Percentiles rank a stretch among this genome's conserved stretches.
These are phyloP conservation scores for Pyrenochaeta sp. DNA, from an alignment of 2,329 filamentous ascomycete genomes.

Conservation along the genomic window DNA sequence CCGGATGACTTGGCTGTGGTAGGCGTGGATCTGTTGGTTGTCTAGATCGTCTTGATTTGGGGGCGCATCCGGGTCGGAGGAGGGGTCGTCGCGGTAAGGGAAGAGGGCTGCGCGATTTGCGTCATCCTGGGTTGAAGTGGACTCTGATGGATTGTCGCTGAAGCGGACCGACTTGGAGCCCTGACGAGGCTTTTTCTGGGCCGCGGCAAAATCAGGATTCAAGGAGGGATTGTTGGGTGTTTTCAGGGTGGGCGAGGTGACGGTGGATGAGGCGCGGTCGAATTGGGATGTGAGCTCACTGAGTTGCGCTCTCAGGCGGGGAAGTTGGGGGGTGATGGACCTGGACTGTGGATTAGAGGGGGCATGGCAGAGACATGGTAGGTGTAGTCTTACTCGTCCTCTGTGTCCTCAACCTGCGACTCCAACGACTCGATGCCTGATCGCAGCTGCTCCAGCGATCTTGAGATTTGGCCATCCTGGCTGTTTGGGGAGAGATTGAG, in stretches of 20 bases:
- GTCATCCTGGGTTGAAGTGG: constrained; percentile 55
- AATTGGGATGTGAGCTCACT: constrained; percentile 82
- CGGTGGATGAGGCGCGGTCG: constrained; percentile 63
- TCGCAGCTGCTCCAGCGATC: constrained; percentile 85
- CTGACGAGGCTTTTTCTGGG: constrained; percentile 45
- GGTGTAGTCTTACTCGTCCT: constrained; percentile 60
- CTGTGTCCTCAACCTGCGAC: constrained; percentile 66
- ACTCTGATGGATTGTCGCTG: constrained; percentile 65
- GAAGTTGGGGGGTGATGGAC: constrained; percentile 64
- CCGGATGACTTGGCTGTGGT: constrained; percentile 81
- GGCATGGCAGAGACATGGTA: not conserved
- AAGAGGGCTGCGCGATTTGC: constrained; percentile 66
- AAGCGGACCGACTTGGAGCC: constrained; percentile 83
- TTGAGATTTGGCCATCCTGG: constrained; percentile 87
- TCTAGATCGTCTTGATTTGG: constrained; percentile 67
- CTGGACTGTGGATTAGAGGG: constrained; percentile 18
- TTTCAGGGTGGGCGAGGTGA: constrained; percentile 49
- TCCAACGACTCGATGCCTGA: constrained; percentile 79
- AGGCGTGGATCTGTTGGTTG: constrained; percentile 87
- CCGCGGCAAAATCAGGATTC: constrained; percentile 47
- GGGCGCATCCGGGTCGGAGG: constrained; percentile 45
- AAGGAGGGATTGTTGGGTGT: constrained; percentile 55
- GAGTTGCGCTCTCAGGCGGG: constrained; percentile 76
- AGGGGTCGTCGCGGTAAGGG: constrained; percentile 76
- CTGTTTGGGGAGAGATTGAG: constrained; percentile 80